Percentiles rank a stretch among this genome's conserved stretches.
phyloP scores from a whole-genome alignment of 139 green algal genomes.

The Chlorella vulgaris region DNA sequence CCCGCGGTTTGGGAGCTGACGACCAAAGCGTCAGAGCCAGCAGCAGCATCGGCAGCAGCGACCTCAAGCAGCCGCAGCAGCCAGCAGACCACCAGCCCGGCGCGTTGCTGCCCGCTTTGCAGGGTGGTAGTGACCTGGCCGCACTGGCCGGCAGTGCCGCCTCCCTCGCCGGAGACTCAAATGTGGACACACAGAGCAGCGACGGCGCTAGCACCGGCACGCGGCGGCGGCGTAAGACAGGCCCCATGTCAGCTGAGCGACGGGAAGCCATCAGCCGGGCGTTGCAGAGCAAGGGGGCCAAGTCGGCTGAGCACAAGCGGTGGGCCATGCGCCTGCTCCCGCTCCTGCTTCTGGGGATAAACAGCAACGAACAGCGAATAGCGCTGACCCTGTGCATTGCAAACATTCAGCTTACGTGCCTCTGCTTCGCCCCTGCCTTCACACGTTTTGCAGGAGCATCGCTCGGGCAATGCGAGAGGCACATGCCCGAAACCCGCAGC shows the following conservation, averaged over 20 bases:
- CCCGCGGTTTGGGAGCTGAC: background rate
- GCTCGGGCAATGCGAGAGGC: slow-evolving; percentile 21
- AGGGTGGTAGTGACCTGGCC: slow-evolving; percentile 27
- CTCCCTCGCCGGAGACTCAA: background rate
- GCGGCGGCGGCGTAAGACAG: background rate
- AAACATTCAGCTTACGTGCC: too few species aligned
- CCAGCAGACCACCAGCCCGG: slow-evolving; percentile 29
- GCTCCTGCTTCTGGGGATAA: too few species aligned
- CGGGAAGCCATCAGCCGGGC: slow-evolving; percentile 33
- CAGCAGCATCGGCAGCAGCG: background rate
- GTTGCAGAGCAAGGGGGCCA: slow-evolving; percentile 21
- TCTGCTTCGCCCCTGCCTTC: too few species aligned
- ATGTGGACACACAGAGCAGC: background rate
- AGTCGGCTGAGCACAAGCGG: slow-evolving; percentile 37
- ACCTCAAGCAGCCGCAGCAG: slow-evolving; percentile 18
- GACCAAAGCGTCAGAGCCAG: background rate
- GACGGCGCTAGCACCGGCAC: background rate
- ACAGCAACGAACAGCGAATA: too few species aligned
- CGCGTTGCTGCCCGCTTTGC: background rate
- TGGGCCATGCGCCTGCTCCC: too few species aligned
- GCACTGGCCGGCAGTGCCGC: background rate
- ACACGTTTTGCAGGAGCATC: slow-evolving; percentile 34
- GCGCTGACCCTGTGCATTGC: too few species aligned
- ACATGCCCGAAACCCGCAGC: slow-evolving; percentile 29
- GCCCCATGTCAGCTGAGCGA: slow-evolving; percentile 31